A percentile compares a stretch with the other conserved stretches of the same genome.
Conservation (phyloP, 148 eudicot species). For the Dianthus caryophyllus region DNA sequence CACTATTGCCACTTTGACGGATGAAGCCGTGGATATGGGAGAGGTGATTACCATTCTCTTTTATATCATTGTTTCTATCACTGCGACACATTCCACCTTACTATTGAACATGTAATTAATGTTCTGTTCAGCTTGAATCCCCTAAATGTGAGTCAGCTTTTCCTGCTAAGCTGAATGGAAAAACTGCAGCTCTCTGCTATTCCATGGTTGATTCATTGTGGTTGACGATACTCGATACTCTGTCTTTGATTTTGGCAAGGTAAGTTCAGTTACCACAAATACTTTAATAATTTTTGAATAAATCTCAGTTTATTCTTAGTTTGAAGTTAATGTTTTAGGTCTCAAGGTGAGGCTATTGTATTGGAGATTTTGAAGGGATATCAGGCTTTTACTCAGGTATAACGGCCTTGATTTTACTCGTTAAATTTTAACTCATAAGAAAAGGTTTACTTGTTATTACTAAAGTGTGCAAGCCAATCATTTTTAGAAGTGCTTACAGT, state of each 20-base stretch:
- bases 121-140: constrained; percentile 78
- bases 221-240: constrained; percentile 86
- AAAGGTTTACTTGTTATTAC: constrained; percentile 1
- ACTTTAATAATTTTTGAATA: constrained; percentile 12
- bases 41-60: constrained; percentile 51
- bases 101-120: constrained; percentile 9
- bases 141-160: constrained; percentile 69
- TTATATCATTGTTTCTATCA: constrained; percentile 4
- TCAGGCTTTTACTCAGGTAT: constrained; percentile 98
- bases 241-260: constrained; percentile 86
- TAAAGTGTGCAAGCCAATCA: background rate
- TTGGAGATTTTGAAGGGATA: constrained; percentile 95
- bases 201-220: constrained; percentile 93
- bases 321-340: constrained; percentile 43
- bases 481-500: constrained; percentile 5
- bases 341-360: constrained; percentile 97
- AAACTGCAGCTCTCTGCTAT: constrained; percentile 68
- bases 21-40: constrained; percentile 94
- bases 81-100: background rate
- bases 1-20: constrained; percentile 95
- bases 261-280: constrained; percentile 27
- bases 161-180: constrained; percentile 60
- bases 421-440: background rate
- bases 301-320: constrained; percentile 22
- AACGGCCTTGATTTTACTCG: background rate